Evolutionary conservation across 2,329 filamentous ascomycete genomes (phyloP).

Genomic region (Sarocladium strictum): DNA sequence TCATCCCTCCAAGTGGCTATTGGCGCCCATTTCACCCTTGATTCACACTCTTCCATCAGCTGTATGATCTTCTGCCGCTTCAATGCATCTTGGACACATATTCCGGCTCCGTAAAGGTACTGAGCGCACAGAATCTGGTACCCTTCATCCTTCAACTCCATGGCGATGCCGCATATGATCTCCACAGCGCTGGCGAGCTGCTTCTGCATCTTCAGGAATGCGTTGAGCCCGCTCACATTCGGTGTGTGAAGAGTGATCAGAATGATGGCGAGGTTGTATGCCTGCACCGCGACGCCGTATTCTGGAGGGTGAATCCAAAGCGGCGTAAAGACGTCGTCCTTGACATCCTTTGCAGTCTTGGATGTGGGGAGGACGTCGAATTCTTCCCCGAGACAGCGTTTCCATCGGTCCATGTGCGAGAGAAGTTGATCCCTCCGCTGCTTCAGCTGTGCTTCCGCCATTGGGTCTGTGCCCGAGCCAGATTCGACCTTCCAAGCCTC

Average conservation of each 20-base stretch:
- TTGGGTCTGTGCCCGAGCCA: background rate
- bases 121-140: slow-evolving; percentile 37
- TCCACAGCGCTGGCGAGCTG: slow-evolving; percentile 17
- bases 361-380: slow-evolving; percentile 34
- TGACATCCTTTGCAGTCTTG: slow-evolving; percentile 11
- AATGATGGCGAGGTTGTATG: slow-evolving; percentile 45
- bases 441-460: slow-evolving; percentile 15
- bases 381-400: slow-evolving; percentile 25
- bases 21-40: slow-evolving; percentile 31
- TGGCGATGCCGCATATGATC: slow-evolving; percentile 42
- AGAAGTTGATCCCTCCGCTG: slow-evolving; percentile 5
- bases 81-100: slow-evolving; percentile 30
- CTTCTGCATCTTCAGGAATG: slow-evolving; percentile 30
- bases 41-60: slow-evolving; percentile 29
- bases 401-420: slow-evolving; percentile 25
- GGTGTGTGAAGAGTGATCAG: slow-evolving; percentile 30
- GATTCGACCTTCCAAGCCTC: slow-evolving; percentile 23
- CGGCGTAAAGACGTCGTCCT: slow-evolving; percentile 31
- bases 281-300: slow-evolving; percentile 43
- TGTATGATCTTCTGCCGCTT: slow-evolving; percentile 30
- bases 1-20: slow-evolving; percentile 27
- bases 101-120: slow-evolving; percentile 35
- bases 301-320: slow-evolving; percentile 44
- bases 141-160: slow-evolving; percentile 34
- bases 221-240: slow-evolving; percentile 27